Evolutionary conservation across 192 early-diverging fungal species (phyloP).

Genomic region (Coemansia sp.): DNA sequence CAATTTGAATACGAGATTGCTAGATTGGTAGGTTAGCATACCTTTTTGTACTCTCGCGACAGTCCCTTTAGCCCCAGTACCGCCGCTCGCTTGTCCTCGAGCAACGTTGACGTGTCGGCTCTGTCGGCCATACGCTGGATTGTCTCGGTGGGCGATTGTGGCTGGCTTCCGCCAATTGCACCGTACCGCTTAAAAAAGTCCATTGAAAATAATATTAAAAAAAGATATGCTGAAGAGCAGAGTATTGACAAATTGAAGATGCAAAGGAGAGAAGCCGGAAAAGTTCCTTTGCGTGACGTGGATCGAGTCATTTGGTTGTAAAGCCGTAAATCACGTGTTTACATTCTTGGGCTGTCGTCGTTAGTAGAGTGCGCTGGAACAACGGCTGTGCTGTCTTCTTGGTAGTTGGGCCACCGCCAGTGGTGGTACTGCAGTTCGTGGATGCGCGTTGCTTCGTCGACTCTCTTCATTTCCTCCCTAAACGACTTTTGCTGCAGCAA

Average conservation of each 20-base stretch:
- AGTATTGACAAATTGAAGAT: not conserved
- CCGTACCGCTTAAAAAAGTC: conserved; percentile 57
- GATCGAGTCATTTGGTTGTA: not conserved
- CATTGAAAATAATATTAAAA: conserved; percentile 28
- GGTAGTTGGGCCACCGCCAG: conserved; percentile 10
- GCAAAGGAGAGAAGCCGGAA: not conserved
- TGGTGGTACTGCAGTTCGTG: conserved; percentile 56
- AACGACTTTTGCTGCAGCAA: conserved; percentile 83
- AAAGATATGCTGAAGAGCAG: not conserved
- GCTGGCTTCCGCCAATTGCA: conserved; percentile 50
- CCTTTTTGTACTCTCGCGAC: conserved; percentile 72
- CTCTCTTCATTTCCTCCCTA: conserved; percentile 71
- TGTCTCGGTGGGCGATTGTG: conserved; percentile 65
- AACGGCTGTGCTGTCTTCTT: not conserved
- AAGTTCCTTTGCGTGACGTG: not conserved
- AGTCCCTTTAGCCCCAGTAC: conserved; percentile 86
- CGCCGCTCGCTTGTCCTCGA: conserved; percentile 90
- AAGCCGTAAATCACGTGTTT: not conserved
- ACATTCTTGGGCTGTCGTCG: conserved; percentile 2
- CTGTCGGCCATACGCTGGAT: conserved; percentile 85
- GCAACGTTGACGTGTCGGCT: conserved; percentile 77
- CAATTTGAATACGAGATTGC: not conserved
- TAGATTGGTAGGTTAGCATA: conserved; percentile 28
- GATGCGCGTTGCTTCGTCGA: conserved; percentile 72
- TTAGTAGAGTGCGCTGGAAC: conserved; percentile 1